Conservation (phyloP, 768 basidiomycete genomes). For the Boletus patriciae region DNA sequence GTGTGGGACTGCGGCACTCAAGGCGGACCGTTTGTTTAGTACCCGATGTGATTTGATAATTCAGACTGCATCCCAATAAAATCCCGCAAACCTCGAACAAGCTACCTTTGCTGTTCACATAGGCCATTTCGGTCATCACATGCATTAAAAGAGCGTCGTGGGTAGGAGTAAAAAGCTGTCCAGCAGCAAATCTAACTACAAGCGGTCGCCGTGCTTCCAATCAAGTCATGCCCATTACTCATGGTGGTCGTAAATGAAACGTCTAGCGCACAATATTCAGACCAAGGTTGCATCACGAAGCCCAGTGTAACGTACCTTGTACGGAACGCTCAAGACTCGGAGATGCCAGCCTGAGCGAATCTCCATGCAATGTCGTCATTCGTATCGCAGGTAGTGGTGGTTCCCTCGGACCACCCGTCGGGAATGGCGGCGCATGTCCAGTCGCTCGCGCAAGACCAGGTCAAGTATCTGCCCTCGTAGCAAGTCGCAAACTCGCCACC, state of each 20-base stretch:
- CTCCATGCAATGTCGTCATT: slow-evolving; percentile 18
- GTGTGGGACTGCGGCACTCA: slow-evolving; percentile 3
- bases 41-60: background rate
- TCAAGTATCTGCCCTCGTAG: slow-evolving; percentile 12
- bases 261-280: background rate
- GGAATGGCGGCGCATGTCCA: slow-evolving; percentile 27
- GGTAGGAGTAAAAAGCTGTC: slow-evolving; percentile 3
- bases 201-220: slow-evolving; percentile 3
- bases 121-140: background rate
- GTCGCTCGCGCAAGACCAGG: slow-evolving; percentile 9
- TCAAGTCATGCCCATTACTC: background rate
- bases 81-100: too few species aligned
- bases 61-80: background rate
- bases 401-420: slow-evolving; percentile 17
- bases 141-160: slow-evolving; percentile 12
- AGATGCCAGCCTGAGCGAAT: slow-evolving; percentile 21
- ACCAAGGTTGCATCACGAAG: background rate
- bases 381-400: slow-evolving; percentile 21
- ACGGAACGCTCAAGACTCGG: slow-evolving; percentile 9
- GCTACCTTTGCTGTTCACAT: background rate
- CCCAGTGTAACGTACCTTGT: background rate
- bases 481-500: slow-evolving; percentile 20
- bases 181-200: slow-evolving; percentile 19
- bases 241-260: background rate
- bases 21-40: background rate